Base-by-base conservation (phyloP, 371 early-diverging fungal species). In the Mucor mucedo region DNA sequence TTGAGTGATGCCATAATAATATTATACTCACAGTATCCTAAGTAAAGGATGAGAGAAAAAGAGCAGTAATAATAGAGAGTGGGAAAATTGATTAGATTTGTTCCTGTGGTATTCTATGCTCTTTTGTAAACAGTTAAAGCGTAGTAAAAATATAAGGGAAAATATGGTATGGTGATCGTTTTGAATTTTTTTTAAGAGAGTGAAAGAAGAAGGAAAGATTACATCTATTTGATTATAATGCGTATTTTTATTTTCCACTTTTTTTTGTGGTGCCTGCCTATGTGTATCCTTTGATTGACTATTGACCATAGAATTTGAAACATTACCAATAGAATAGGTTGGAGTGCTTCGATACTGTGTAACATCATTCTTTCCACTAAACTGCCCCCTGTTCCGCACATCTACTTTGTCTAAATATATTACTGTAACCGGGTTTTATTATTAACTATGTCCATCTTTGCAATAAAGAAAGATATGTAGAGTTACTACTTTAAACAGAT, bases 291-390 rank as follows among this genome's bases (percentile, higher is more conserved):
- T 58, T 57, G 56, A 60, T 60, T 60, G 44, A 55, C 47, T 52
- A 63, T 60, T 60, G 35, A 52, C 59, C 29, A 59, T 47, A 30
- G 28, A 35, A 58, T 59, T 50, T 68, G 69, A 68, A 68, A 68
- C 69, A 41, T 63, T 57, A 57, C 69, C 69, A 68, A 68, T 68
- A 68, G 56, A 10, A 50, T 50, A 29, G 14, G 50, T 30, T 29
- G 32, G 63, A 44, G 28, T 35, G 42, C 32, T 35, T 58, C 50
- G 50, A 60, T 40, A 35, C 59, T 60, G 69, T 68, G 60, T 44
- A 11, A 66, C 64, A 14, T 38, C 29, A 58, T 6, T 39, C 14
- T 21, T 49, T 59, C 35, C 60, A 38, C 63, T 60, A 68, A 68
- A 55, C 69, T 63, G 38, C 32, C 69, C 60, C 38, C 63, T 32